phyloP scores from a whole-genome alignment of 78 protist species.

The slime mould (Dictyostelium discoideum) region DNA sequence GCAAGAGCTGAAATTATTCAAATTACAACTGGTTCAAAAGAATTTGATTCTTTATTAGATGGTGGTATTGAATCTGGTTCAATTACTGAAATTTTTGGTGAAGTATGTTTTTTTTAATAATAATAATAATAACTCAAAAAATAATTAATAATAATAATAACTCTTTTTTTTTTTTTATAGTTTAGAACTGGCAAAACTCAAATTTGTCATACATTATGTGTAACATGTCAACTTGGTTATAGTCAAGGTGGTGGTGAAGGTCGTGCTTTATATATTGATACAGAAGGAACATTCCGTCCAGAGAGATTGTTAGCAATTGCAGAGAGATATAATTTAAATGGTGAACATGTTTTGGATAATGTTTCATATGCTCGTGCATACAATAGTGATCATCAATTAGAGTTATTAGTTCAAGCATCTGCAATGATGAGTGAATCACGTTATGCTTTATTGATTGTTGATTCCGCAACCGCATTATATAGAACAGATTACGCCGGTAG shows the following conservation, averaged over 20 bases:
- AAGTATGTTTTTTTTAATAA: slow-evolving; percentile 64
- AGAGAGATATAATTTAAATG: slow-evolving; percentile 90
- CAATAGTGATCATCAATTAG: slow-evolving; percentile 98
- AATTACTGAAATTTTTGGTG: slow-evolving; percentile 99
- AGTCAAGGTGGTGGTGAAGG: slow-evolving; percentile 99
- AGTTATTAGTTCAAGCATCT: slow-evolving; percentile 94
- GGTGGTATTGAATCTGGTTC: slow-evolving; percentile 99
- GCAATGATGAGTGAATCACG: slow-evolving; percentile 99
- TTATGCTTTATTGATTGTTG: slow-evolving; percentile 96
- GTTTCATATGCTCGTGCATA: slow-evolving; percentile 99
- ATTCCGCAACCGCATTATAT: slow-evolving; percentile 98
- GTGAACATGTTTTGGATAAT: slow-evolving; percentile 98
- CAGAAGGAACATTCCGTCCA: slow-evolving; percentile 99
- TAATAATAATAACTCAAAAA: too few relatives aligned
- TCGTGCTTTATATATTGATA: slow-evolving; percentile 99
- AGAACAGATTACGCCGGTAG: slow-evolving; percentile 99
- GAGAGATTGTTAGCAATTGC: slow-evolving; percentile 96
- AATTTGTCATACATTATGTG: slow-evolving; percentile 99
- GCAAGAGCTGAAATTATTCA: slow-evolving; percentile 84
- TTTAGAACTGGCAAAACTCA: slow-evolving; percentile 99
- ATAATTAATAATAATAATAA: not conserved
- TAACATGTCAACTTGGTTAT: slow-evolving; percentile 94
- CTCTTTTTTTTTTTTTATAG: not conserved
- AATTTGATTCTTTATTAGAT: slow-evolving; percentile 94
- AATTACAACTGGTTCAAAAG: slow-evolving; percentile 97